Evolutionary conservation across 768 basidiomycete species (phyloP).

Genomic region (Pisolithus microcarpus): DNA sequence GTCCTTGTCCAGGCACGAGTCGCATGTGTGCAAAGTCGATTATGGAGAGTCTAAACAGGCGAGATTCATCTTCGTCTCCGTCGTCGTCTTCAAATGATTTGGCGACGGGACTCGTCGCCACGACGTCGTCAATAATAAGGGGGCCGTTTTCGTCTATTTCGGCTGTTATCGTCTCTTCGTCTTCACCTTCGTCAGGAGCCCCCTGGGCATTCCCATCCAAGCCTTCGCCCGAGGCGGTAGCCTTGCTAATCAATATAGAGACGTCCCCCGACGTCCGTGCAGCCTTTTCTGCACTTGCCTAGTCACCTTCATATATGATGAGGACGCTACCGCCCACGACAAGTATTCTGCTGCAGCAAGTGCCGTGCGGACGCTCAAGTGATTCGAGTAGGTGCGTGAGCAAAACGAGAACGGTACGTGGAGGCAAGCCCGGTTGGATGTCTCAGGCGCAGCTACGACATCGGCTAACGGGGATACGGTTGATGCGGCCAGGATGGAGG

Average conservation of each 20-base stretch:
- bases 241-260: conserved; percentile 11
- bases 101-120: conserved; percentile 13
- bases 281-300: too few species aligned
- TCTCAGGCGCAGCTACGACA: neutral
- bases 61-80: conserved; percentile 34
- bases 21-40: conserved; percentile 95
- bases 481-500: conserved; percentile 4
- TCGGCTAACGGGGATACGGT: conserved; percentile 34
- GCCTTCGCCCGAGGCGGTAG: conserved; percentile 21
- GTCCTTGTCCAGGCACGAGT: conserved; percentile 59
- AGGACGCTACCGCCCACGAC: conserved; percentile 67
- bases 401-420: conserved; percentile 46
- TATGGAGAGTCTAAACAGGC: conserved; percentile 85
- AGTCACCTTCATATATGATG: conserved; percentile 32
- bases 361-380: conserved; percentile 38
- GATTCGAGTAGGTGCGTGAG: conserved; percentile 55
- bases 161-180: conserved; percentile 32
- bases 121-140: conserved; percentile 14
- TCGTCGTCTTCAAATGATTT: conserved; percentile 27
- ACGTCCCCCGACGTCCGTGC: conserved; percentile 27
- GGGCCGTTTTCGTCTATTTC: conserved; percentile 24
- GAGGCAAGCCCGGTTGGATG: conserved; percentile 45
- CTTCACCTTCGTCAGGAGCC: conserved; percentile 32
- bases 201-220: conserved; percentile 4
- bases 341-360: conserved; percentile 59